Percentiles rank a stretch among this genome's conserved stretches.
Conservation (phyloP, 2,329 filamentous ascomycete species). For the Grosmannia huntii region DNA sequence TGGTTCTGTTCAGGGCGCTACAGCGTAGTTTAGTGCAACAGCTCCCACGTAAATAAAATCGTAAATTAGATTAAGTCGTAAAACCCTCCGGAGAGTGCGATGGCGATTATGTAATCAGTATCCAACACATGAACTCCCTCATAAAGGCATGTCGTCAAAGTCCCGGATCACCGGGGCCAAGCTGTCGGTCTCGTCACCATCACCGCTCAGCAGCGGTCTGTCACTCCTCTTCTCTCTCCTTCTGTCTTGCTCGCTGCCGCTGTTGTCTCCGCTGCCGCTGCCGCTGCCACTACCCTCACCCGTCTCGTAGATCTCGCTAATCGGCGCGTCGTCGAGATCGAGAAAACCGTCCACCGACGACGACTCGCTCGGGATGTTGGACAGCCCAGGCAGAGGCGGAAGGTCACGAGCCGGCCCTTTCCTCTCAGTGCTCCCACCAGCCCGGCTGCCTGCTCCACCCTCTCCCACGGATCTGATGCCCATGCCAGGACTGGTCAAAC, state of each 20-base stretch:
- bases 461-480: slow-evolving; percentile 16
- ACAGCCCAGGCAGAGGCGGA: slow-evolving; percentile 6
- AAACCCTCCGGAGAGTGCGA: too few relatives aligned
- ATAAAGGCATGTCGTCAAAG: slow-evolving; percentile 25
- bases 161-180: slow-evolving; percentile 21
- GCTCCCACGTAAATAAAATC: too few relatives aligned
- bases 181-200: slow-evolving; percentile 12
- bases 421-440: not conserved
- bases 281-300: slow-evolving; percentile 10
- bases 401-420: not conserved
- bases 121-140: too few relatives aligned
- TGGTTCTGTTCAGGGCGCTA: not conserved
- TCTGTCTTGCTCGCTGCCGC: not conserved
- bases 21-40: not conserved
- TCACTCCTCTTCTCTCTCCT: slow-evolving; percentile 5
- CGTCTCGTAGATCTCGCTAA: slow-evolving; percentile 10
- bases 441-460: not conserved
- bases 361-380: slow-evolving; percentile 4
- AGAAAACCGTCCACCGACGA: slow-evolving; percentile 13
- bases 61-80: too few relatives aligned
- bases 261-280: not conserved
- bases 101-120: not conserved
- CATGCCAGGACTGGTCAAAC: not conserved
- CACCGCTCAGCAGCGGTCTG: slow-evolving; percentile 11
- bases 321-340: slow-evolving; percentile 16